Conservation (phyloP, 495 filamentous ascomycete species). For the Lasiosphaeris hirsuta region DNA sequence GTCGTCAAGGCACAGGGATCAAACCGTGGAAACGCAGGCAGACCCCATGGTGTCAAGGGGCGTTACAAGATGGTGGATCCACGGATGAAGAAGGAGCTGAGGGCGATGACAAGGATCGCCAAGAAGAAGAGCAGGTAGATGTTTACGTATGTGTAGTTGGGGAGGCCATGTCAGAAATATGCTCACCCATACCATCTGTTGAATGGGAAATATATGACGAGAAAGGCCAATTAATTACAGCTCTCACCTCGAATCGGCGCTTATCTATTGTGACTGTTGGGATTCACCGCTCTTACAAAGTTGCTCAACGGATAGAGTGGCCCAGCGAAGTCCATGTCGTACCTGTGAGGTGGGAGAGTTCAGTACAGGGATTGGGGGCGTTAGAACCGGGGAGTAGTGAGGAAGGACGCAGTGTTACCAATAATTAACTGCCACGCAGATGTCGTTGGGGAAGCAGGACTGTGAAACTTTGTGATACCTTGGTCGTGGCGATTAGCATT, state of each 20-base stretch:
- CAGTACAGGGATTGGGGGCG: neutral
- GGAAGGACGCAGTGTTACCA: conserved; percentile 49
- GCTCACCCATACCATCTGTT: no score
- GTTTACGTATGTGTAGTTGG: neutral
- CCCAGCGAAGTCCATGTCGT: conserved; percentile 66
- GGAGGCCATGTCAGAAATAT: no score
- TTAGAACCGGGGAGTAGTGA: neutral
- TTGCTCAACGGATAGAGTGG: conserved; percentile 53
- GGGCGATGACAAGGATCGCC: conserved; percentile 77
- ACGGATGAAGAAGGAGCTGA: conserved; percentile 96
- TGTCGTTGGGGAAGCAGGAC: conserved; percentile 53
- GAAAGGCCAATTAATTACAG: no score
- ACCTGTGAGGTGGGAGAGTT: conserved; percentile 43
- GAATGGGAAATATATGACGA: no score
- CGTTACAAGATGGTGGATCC: conserved; percentile 98
- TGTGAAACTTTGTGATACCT: conserved; percentile 69
- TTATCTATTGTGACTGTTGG: neutral
- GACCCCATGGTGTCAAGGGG: conserved; percentile 70
- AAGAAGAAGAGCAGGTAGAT: conserved; percentile 35
- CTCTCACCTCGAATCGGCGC: no score
- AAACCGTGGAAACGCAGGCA: conserved; percentile 71
- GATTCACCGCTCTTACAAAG: conserved; percentile 45
- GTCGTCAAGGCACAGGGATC: conserved; percentile 83
- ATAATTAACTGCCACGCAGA: conserved; percentile 75
- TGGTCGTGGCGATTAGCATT: neutral